Percentiles rank a stretch among this genome's conserved stretches.
These are phyloP conservation scores for Pseudevernia furfuracea DNA, from an alignment of 495 filamentous ascomycete genomes.

Conservation along the genomic window DNA sequence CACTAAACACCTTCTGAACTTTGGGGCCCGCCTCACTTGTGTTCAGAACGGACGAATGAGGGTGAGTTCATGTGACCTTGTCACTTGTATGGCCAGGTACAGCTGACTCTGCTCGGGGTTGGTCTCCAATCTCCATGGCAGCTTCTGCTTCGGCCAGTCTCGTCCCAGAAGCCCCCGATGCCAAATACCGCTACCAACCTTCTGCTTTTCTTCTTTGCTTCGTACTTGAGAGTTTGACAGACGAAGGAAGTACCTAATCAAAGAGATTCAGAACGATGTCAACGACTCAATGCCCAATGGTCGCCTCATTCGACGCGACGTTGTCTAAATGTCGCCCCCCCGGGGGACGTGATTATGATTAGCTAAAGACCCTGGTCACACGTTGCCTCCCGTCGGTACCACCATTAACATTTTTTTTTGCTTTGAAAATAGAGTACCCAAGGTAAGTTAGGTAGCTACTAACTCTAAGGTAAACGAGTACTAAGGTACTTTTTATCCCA, in stretches of 20 bases:
- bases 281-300: too few relatives aligned
- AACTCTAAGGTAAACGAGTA: too few relatives aligned
- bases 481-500: too few relatives aligned
- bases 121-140: conserved; percentile 15
- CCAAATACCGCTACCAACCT: neutral
- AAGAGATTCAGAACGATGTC: neutral
- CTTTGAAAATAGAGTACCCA: too few relatives aligned
- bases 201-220: neutral
- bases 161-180: conserved; percentile 9
- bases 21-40: conserved; percentile 14
- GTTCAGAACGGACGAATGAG: conserved; percentile 17
- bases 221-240: too few relatives aligned
- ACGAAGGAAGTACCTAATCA: too few relatives aligned
- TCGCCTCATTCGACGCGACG: conserved; percentile 15
- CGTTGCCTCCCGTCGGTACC: conserved; percentile 20
- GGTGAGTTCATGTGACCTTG: conserved; percentile 11
- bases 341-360: too few relatives aligned
- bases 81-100: conserved; percentile 20
- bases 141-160: conserved; percentile 11
- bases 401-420: conserved; percentile 14
- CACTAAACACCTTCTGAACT: neutral
- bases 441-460: too few relatives aligned
- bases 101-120: conserved; percentile 13
- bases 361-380: conserved; percentile 14
- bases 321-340: conserved; percentile 20